Evolutionary conservation across 495 filamentous ascomycete species (phyloP).

Genomic region (Amniculicola lignicola): DNA sequence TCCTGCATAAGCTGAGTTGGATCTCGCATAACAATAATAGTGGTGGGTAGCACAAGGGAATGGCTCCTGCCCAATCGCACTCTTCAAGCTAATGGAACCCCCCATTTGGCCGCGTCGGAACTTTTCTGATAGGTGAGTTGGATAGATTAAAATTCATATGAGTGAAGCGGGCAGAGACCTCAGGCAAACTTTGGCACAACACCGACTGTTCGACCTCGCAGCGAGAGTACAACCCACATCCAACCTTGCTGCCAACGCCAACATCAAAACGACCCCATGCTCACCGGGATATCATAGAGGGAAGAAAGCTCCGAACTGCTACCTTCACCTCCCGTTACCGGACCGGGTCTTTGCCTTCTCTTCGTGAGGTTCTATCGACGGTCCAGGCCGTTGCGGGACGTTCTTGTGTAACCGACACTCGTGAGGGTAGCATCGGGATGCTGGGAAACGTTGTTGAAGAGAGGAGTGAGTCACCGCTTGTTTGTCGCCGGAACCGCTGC

Average conservation of each 20-base stretch:
- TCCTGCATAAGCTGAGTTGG: conserved; percentile 20
- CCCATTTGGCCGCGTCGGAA: too few species aligned
- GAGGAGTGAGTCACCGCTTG: conserved; percentile 19
- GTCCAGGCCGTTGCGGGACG: conserved; percentile 10
- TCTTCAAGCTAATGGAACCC: too few species aligned
- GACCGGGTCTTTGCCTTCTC: background rate
- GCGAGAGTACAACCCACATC: background rate
- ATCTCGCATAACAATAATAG: too few species aligned
- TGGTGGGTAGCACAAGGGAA: too few species aligned
- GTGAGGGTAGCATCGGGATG: background rate
- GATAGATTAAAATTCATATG: background rate
- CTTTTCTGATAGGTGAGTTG: too few species aligned
- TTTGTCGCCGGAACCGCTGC: conserved; percentile 2
- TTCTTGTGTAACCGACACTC: background rate
- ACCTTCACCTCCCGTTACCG: conserved; percentile 7
- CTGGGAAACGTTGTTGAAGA: conserved; percentile 15
- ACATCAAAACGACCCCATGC: conserved; percentile 6
- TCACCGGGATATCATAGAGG: conserved; percentile 5
- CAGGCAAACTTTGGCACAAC: background rate
- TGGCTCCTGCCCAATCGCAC: too few species aligned
- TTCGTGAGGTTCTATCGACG: background rate
- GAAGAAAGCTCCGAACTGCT: background rate
- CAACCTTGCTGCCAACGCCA: background rate
- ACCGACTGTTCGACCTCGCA: too few species aligned
- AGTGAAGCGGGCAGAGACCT: conserved; percentile 2